phyloP scores from a whole-genome alignment of 2,329 filamentous ascomycete genomes.

The Diaporthe caulivora region DNA sequence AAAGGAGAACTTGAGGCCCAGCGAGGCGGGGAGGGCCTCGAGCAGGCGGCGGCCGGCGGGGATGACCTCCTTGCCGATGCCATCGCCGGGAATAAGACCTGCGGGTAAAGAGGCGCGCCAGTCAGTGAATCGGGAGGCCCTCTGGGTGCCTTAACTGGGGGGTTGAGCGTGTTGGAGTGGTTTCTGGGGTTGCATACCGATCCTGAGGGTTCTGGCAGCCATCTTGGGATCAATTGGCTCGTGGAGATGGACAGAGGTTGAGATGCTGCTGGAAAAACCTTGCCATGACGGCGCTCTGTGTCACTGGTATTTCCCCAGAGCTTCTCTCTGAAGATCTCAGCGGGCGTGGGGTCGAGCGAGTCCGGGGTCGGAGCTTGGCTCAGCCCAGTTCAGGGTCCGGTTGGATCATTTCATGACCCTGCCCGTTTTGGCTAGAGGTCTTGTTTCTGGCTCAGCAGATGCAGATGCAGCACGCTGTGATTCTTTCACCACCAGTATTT shows the following conservation, averaged over 20 bases:
- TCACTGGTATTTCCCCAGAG: constrained; percentile 9
- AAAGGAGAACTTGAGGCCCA: constrained; percentile 94
- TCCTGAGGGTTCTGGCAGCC: constrained; percentile 75
- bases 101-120: constrained; percentile 14
- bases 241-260: background rate
- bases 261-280: constrained; percentile 29
- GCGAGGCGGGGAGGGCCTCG: constrained; percentile 91
- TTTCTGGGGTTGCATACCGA: constrained; percentile 60
- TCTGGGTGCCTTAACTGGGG: background rate
- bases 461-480: background rate
- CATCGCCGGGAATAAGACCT: constrained; percentile 98
- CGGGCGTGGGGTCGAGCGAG: constrained; percentile 25
- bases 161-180: too few relatives aligned
- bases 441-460: background rate
- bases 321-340: constrained; percentile 32
- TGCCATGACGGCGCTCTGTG: constrained; percentile 1
- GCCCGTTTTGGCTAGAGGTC: constrained; percentile 5
- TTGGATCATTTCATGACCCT: background rate
- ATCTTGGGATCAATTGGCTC: constrained; percentile 53
- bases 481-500: background rate
- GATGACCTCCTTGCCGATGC: constrained; percentile 98
- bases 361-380: constrained; percentile 38
- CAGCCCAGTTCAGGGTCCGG: constrained; percentile 20
- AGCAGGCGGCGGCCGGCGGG: constrained; percentile 91
- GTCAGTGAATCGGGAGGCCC: background rate